phyloP scores from a whole-genome alignment of 352 stramenopile species.

The Globisporangium sylvaticum region DNA sequence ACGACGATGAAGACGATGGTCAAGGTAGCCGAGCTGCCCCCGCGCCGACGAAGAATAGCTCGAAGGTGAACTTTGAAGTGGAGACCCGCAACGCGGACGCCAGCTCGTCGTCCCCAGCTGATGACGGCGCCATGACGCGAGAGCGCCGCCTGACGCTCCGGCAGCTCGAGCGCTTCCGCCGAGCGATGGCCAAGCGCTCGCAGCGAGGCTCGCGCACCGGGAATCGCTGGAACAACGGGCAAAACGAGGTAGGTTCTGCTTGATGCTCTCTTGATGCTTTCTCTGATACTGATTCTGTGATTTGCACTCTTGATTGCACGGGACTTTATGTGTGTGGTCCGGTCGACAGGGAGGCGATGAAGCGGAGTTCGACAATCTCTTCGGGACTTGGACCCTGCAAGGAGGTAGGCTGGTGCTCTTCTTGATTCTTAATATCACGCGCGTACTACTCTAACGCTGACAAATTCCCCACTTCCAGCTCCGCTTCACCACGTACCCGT shows the following conservation, averaged over 20 bases:
- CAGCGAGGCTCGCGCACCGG: slow-evolving; percentile 7
- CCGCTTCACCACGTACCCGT: slow-evolving; percentile 56
- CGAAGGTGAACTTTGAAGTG: slow-evolving; percentile 14
- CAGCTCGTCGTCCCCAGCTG: background rate
- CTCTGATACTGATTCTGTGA: background rate
- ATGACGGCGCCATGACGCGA: slow-evolving; percentile 1
- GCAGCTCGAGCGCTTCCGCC: slow-evolving; percentile 32
- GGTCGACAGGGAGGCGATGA: slow-evolving; percentile 14
- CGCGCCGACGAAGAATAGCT: background rate
- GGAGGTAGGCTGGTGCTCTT: slow-evolving; percentile 4
- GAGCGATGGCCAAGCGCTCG: slow-evolving; percentile 24
- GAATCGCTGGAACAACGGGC: slow-evolving; percentile 5
- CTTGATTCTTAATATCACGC: background rate
- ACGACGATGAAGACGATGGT: background rate
- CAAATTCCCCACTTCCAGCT: slow-evolving; percentile 23
- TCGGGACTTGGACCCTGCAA: slow-evolving; percentile 7
- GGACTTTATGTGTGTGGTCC: background rate
- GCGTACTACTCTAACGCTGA: background rate
- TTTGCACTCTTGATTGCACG: background rate
- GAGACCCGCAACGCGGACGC: slow-evolving; percentile 1
- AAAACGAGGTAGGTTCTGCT: slow-evolving; percentile 11
- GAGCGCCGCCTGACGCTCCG: slow-evolving; percentile 26
- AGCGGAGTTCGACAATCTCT: slow-evolving; percentile 27
- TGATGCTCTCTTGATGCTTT: background rate
- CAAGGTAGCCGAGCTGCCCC: background rate